These are phyloP conservation scores for Sarcodon sp. DNA, from an alignment of 768 basidiomycete species.

Conservation along the genomic window DNA sequence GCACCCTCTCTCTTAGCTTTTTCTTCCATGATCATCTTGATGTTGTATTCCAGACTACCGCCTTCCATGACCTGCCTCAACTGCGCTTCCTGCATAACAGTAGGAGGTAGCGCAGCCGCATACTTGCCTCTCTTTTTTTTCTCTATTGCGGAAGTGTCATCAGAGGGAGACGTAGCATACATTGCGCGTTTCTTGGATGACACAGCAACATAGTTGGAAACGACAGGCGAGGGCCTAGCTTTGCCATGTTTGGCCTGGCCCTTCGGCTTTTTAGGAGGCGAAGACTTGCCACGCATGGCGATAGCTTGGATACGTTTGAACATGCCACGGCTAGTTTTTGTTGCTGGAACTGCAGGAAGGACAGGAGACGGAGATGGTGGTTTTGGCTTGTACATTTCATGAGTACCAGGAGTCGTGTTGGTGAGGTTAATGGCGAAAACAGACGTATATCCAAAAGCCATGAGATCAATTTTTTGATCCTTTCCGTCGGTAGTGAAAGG, in stretches of 20 bases:
- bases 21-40: constrained; percentile 37
- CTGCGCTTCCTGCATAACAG: constrained; percentile 6
- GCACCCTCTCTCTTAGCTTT: constrained; percentile 33
- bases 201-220: neutral
- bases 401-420: constrained; percentile 26
- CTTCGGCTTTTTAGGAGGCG: neutral
- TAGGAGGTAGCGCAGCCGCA: constrained; percentile 7
- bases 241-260: neutral
- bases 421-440: constrained; percentile 45
- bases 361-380: constrained; percentile 8
- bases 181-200: neutral
- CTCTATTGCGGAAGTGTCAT: neutral
- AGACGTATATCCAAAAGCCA: constrained; percentile 50
- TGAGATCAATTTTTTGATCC: constrained; percentile 40
- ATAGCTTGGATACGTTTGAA: neutral
- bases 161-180: neutral
- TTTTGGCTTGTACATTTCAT: constrained; percentile 7
- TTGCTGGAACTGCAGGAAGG: constrained; percentile 4
- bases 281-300: neutral
- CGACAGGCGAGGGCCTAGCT: neutral
- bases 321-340: neutral
- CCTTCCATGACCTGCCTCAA: constrained; percentile 48
- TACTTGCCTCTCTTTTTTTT: constrained; percentile 27
- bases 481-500: constrained; percentile 22
- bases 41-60: constrained; percentile 41